Base-by-base conservation (phyloP, 2,329 filamentous ascomycete genomes). In the Xylaria sp. region DNA sequence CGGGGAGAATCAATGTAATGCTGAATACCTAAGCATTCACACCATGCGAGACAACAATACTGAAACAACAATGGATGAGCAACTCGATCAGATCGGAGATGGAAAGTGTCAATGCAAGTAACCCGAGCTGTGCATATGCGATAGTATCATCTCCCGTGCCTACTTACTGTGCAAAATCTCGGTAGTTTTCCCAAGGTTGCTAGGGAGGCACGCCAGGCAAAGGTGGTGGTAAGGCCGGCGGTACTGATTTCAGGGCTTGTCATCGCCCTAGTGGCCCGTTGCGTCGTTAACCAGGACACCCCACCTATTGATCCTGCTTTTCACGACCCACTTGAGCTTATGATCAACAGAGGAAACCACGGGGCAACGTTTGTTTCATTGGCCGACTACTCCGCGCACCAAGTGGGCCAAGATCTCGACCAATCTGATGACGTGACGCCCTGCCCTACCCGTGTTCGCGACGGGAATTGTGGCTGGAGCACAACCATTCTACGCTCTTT, bases 301-400 rank as follows among this genome's bases (percentile, higher is more conserved):
- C 72, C 74, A 72, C 67, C 62, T 71, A 66, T 69, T 73, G 63
- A 72, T 74, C 61, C 66, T 75, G 61, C 65, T 72, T 77, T 73
- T 70, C 67, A 64, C 65, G 69, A 63, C 61, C 76, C 78, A 75
- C 64, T 52, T 50, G 25, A 63, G 70, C 70, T 75, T 75, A 76
- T 73, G 63, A 71, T 87, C 83, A 87, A 87, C 84, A 88, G 73
- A 79, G 77, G 82, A 85, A 88, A 88, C 86, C 77, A 79, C 86
- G 74, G 79, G 75, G 86, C 87, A 90, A 90, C 88, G 77, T 76
- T 15, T 3, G 48, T 74, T 28, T 79, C 64, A 87, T 87, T 87
- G 85, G 85, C 15, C 48, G 10, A 3, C 25, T 28, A n/a, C 54
- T 57, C 41, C 59, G 62, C 46, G 60, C 57, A 32, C 34, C 25